phyloP scores from a whole-genome alignment of 768 basidiomycete species.

The Coprinopsis marcescibilis region DNA sequence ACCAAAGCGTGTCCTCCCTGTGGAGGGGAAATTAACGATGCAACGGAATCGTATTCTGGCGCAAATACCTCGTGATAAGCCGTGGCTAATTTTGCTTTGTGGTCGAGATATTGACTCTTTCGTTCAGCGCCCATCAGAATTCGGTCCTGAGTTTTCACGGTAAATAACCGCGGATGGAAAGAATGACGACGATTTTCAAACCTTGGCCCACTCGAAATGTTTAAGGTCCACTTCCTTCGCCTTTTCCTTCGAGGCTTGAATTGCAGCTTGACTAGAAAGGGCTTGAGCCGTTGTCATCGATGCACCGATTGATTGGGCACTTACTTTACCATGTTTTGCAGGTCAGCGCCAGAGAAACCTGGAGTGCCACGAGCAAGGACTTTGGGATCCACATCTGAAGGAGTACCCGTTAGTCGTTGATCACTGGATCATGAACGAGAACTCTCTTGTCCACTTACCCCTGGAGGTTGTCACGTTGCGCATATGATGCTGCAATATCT shows the following conservation, averaged over 20 bases:
- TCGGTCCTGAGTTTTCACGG: conserved; percentile 52
- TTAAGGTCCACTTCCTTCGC: conserved; percentile 63
- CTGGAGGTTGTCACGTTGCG: conserved; percentile 59
- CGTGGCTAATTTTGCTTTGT: conserved; percentile 81
- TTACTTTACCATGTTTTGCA: conserved; percentile 96
- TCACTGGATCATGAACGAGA: conserved; percentile 6
- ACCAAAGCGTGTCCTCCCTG: conserved; percentile 93
- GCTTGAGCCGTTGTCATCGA: neutral
- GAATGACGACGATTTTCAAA: conserved; percentile 20
- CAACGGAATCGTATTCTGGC: conserved; percentile 11
- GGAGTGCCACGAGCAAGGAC: conserved; percentile 90
- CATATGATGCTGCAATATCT: conserved; percentile 92
- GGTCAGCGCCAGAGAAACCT: conserved; percentile 94
- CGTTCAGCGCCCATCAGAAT: conserved; percentile 97
- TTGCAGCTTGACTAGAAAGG: conserved; percentile 66
- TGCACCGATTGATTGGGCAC: conserved; percentile 20
- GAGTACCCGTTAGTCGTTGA: conserved; percentile 12
- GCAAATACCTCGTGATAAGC: conserved; percentile 86
- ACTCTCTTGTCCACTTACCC: conserved; percentile 31
- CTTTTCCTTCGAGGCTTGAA: conserved; percentile 86
- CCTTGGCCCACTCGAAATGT: conserved; percentile 99
- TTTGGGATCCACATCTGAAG: conserved; percentile 72
- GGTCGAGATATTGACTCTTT: conserved; percentile 82
- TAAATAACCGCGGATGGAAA: conserved; percentile 1
- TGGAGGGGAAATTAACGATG: conserved; percentile 11